Evolutionary conservation across 257 asterid genomes (phyloP).

Genomic region (Nicotiana undulata): DNA sequence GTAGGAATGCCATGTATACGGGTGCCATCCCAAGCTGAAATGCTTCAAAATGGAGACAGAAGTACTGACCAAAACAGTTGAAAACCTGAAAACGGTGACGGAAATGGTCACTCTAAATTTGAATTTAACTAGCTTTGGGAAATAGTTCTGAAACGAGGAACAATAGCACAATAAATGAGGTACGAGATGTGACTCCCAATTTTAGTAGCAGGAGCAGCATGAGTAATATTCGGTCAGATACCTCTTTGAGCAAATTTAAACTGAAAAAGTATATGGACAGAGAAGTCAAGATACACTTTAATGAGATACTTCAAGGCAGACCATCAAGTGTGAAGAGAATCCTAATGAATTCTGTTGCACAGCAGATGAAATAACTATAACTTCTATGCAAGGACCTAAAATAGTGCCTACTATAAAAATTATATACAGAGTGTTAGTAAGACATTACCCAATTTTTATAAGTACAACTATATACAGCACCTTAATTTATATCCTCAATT

Average conservation of each 20-base stretch:
- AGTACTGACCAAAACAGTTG: conserved; percentile 83
- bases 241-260: background rate
- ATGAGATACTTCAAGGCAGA: background rate
- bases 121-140: background rate
- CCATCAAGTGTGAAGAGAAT: background rate
- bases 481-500: background rate
- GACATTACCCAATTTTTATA: background rate
- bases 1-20: conserved; percentile 83
- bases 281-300: background rate
- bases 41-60: conserved; percentile 83
- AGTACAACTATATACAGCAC: background rate
- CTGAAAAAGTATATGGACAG: background rate
- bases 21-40: conserved; percentile 89
- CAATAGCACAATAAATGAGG: background rate
- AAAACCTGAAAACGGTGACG: conserved; percentile 41
- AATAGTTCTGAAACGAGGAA: background rate
- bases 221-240: background rate
- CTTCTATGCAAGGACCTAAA: background rate
- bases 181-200: background rate
- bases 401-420: background rate
- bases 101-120: background rate
- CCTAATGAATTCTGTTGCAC: background rate
- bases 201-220: background rate
- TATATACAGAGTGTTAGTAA: background rate
- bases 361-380: background rate